Percentiles rank a stretch among this genome's conserved stretches.
phyloP scores from a whole-genome alignment of 306 rosid species.

The Gleditsia sinensis region DNA sequence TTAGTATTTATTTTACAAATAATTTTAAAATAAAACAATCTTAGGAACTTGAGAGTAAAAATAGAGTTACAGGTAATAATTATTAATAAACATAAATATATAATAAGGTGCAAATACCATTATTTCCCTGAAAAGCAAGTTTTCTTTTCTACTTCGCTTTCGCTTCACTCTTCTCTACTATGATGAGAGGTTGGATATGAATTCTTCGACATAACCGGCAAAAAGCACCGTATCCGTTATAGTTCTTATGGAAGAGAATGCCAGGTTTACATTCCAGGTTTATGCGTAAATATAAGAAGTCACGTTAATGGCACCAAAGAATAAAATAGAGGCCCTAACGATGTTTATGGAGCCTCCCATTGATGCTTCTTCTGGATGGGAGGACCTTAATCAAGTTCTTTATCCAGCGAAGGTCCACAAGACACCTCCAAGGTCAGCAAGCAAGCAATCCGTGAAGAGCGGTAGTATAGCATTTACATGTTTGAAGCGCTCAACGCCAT shows the following conservation, averaged over 20 bases:
- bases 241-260: slow-evolving; percentile 35
- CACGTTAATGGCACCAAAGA: slow-evolving; percentile 40
- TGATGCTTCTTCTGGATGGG: slow-evolving; percentile 39
- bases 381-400: slow-evolving; percentile 32
- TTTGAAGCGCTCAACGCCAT: slow-evolving; percentile 90
- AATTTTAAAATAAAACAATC: too few species aligned
- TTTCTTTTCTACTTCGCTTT: too few species aligned
- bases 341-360: slow-evolving; percentile 39
- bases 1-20: too few species aligned
- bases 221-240: slow-evolving; percentile 4
- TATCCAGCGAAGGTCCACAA: slow-evolving; percentile 15
- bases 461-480: slow-evolving; percentile 50
- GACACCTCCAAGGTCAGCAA: slow-evolving; percentile 6
- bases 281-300: slow-evolving; percentile 28
- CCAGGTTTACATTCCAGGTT: slow-evolving; percentile 46
- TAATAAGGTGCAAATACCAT: too few species aligned
- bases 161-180: neutral
- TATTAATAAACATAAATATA: too few species aligned
- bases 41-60: too few species aligned
- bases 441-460: slow-evolving; percentile 20
- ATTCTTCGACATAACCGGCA: slow-evolving; percentile 11
- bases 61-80: too few species aligned
- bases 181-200: neutral
- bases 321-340: slow-evolving; percentile 24
- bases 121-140: too few species aligned